Percentiles rank a stretch among this genome's conserved stretches.
phyloP scores from a whole-genome alignment of 192 early-diverging fungal species.

The Chytriomyces sp. region DNA sequence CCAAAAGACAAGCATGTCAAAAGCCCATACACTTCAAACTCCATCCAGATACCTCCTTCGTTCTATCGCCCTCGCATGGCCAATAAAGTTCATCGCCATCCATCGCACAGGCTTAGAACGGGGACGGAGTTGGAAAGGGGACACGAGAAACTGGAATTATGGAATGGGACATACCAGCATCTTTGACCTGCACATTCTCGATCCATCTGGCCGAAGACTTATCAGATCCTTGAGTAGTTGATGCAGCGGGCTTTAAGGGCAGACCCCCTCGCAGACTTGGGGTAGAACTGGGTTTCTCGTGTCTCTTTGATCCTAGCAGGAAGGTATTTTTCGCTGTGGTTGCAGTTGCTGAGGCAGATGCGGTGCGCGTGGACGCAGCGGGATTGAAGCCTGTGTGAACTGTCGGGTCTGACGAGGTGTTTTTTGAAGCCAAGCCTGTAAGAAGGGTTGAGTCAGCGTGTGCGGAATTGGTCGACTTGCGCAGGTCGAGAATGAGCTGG shows the following conservation, averaged over 20 bases:
- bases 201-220: conserved; percentile 4
- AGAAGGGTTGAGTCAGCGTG: background rate
- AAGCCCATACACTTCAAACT: no score
- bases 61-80: background rate
- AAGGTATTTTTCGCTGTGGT: background rate
- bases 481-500: conserved; percentile 20
- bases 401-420: background rate
- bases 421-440: background rate
- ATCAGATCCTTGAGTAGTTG: background rate
- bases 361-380: background rate
- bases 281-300: background rate
- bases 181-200: background rate
- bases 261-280: background rate
- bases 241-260: background rate
- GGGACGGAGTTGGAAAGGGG: background rate
- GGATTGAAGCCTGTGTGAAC: background rate
- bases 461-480: background rate
- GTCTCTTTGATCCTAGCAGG: background rate
- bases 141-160: background rate
- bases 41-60: no score
- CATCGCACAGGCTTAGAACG: background rate
- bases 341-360: background rate
- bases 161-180: background rate
- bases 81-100: background rate
- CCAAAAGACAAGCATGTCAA: background rate